Evolutionary conservation across 2,329 filamentous ascomycete genomes (phyloP).

Genomic region (Byssochlamys sp.): DNA sequence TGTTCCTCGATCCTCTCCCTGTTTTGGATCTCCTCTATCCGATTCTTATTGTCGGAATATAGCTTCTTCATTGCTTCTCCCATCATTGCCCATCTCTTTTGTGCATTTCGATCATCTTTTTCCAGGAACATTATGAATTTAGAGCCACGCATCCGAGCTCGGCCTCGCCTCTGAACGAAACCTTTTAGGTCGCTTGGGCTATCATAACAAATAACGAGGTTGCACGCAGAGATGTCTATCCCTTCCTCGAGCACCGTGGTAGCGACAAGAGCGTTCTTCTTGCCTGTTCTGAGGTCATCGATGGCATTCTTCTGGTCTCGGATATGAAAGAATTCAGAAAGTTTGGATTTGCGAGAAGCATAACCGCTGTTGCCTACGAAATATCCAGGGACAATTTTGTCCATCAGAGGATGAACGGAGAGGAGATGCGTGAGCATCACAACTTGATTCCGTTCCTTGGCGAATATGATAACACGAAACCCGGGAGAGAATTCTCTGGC

Average conservation of each 20-base stretch:
- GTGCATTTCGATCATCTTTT: conserved; percentile 21
- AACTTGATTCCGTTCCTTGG: conserved; percentile 52
- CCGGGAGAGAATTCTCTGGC: conserved; percentile 35
- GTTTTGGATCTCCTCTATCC: conserved; percentile 36
- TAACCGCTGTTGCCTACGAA: conserved; percentile 46
- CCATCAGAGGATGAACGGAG: conserved; percentile 39
- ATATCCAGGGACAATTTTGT: conserved; percentile 33
- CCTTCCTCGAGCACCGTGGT: conserved; percentile 54
- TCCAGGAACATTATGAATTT: conserved; percentile 45
- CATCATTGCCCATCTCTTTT: conserved; percentile 52
- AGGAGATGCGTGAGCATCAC: conserved; percentile 52
- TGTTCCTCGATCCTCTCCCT: conserved; percentile 42
- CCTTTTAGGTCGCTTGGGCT: conserved; percentile 53
- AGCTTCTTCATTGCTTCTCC: conserved; percentile 63
- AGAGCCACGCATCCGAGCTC: conserved; percentile 49
- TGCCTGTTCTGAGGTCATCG: conserved; percentile 44
- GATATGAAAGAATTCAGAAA: conserved; percentile 42
- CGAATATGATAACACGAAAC: conserved; percentile 57
- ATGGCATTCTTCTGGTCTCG: conserved; percentile 44
- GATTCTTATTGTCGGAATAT: conserved; percentile 57
- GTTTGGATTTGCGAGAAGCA: conserved; percentile 33
- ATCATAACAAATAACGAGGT: conserved; percentile 57
- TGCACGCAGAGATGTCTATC: conserved; percentile 54
- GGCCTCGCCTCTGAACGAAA: conserved; percentile 56
- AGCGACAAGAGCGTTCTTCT: conserved; percentile 48